Evolutionary conservation across 1,139 yeast species (phyloP).

Genomic region (Sugiyamaella paludigena): DNA sequence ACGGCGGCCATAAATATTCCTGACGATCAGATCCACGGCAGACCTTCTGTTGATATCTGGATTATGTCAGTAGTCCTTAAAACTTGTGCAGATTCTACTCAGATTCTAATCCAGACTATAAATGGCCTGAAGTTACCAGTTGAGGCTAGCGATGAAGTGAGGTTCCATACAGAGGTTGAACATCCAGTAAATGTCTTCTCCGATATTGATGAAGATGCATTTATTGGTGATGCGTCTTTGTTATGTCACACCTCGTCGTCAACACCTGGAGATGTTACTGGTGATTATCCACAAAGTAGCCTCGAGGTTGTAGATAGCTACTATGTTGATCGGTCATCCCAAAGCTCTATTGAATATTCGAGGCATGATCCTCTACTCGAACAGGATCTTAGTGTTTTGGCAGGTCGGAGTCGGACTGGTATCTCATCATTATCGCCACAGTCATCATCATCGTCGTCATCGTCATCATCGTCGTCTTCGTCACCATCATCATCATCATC

Average conservation of each 20-base stretch:
- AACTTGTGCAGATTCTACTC: constrained; percentile 82
- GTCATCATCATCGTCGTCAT: constrained; percentile 4
- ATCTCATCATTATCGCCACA: not conserved
- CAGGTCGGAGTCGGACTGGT: constrained; percentile 16
- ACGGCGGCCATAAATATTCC: constrained; percentile 8
- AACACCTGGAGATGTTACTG: constrained; percentile 25
- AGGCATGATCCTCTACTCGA: constrained; percentile 37
- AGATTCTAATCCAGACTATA: constrained; percentile 62
- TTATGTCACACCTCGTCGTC: constrained; percentile 12
- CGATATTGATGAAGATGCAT: constrained; percentile 46
- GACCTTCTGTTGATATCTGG: constrained; percentile 1
- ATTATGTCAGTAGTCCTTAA: constrained; percentile 31
- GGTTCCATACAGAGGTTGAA: constrained; percentile 30
- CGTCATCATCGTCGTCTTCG: constrained; percentile 6
- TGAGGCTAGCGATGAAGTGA: constrained; percentile 49
- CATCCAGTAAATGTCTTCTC: constrained; percentile 48
- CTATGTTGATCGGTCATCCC: constrained; percentile 32
- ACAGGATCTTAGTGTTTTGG: constrained; percentile 36
- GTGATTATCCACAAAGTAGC: constrained; percentile 33
- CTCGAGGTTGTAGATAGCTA: constrained; percentile 42
- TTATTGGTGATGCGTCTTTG: constrained; percentile 17
- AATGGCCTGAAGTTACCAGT: constrained; percentile 73
- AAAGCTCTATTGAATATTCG: constrained; percentile 24
- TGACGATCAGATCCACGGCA: not conserved
- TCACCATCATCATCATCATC: not conserved